Percentiles rank a stretch among this genome's conserved stretches.
Conservation (phyloP, 2,329 filamentous ascomycete species). For the Ophiostoma triangulosporum region DNA sequence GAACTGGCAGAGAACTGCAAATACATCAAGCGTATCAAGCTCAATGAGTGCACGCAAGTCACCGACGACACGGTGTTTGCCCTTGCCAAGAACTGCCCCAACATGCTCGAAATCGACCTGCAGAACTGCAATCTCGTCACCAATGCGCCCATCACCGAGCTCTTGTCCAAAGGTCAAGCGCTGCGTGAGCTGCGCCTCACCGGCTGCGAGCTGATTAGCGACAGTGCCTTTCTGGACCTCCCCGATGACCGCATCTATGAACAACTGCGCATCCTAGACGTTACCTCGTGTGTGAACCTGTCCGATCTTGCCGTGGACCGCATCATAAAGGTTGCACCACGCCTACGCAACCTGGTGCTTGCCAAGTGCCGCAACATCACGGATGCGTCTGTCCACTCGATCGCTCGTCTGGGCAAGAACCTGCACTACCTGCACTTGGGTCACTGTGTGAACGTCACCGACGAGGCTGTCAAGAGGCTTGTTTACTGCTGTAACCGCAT, state of each 20-base stretch:
- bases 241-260: slow-evolving; percentile 61
- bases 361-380: slow-evolving; percentile 92
- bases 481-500: slow-evolving; percentile 84
- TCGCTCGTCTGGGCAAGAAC: slow-evolving; percentile 84
- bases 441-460: slow-evolving; percentile 84
- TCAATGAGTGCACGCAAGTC: slow-evolving; percentile 81
- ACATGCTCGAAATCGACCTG: slow-evolving; percentile 92
- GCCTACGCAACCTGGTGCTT: slow-evolving; percentile 81
- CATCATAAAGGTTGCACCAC: slow-evolving; percentile 75
- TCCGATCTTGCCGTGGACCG: slow-evolving; percentile 79
- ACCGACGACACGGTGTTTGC: slow-evolving; percentile 71
- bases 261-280: slow-evolving; percentile 79
- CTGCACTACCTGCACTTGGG: slow-evolving; percentile 93
- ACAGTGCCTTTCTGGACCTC: slow-evolving; percentile 74
- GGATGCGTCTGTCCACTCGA: slow-evolving; percentile 73
- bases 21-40: slow-evolving; percentile 83
- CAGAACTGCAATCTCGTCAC: slow-evolving; percentile 72
- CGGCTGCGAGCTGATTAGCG: slow-evolving; percentile 72
- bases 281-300: slow-evolving; percentile 75
- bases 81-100: slow-evolving; percentile 77
- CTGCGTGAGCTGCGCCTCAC: slow-evolving; percentile 84
- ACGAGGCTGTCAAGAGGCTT: slow-evolving; percentile 71
- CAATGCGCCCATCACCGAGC: slow-evolving; percentile 67
- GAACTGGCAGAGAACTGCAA: slow-evolving; percentile 68
- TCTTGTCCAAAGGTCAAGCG: slow-evolving; percentile 65